Evolutionary conservation across 306 rosid species (phyloP).

Genomic region (Vachellia collinsii): DNA sequence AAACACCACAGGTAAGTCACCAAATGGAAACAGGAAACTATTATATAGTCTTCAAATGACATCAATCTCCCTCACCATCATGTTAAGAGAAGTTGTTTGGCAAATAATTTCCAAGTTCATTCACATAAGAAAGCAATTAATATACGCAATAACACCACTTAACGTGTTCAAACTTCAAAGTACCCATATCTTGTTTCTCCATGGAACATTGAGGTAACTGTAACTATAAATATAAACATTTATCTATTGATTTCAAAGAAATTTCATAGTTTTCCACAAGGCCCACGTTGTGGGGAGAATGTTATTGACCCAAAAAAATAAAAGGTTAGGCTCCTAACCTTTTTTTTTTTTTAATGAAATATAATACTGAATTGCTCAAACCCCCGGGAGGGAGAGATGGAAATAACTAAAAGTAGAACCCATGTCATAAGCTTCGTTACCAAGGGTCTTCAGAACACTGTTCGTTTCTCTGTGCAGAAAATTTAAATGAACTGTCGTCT

Average conservation of each 20-base stretch:
- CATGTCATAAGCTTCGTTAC: not conserved
- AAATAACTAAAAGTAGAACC: not conserved
- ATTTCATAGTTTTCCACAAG: not conserved
- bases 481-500: not conserved
- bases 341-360: too few species aligned
- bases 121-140: not conserved
- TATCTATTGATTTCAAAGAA: slow-evolving; percentile 2
- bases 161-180: not conserved
- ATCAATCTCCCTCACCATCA: not conserved
- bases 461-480: not conserved
- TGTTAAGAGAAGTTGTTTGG: not conserved
- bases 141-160: not conserved
- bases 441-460: not conserved
- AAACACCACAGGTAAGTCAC: not conserved
- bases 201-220: not conserved
- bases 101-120: not conserved
- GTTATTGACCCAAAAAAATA: not conserved
- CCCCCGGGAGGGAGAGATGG: not conserved
- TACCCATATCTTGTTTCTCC: not conserved
- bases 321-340: too few species aligned
- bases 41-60: slow-evolving; percentile 6
- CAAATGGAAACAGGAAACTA: not conserved
- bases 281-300: not conserved
- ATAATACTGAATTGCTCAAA: not conserved
- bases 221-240: not conserved